A percentile compares a stretch with the other conserved stretches of the same genome.
These are phyloP conservation scores for Leishmania guyanensis DNA, from an alignment of 208 protist species.

Conservation along the genomic window DNA sequence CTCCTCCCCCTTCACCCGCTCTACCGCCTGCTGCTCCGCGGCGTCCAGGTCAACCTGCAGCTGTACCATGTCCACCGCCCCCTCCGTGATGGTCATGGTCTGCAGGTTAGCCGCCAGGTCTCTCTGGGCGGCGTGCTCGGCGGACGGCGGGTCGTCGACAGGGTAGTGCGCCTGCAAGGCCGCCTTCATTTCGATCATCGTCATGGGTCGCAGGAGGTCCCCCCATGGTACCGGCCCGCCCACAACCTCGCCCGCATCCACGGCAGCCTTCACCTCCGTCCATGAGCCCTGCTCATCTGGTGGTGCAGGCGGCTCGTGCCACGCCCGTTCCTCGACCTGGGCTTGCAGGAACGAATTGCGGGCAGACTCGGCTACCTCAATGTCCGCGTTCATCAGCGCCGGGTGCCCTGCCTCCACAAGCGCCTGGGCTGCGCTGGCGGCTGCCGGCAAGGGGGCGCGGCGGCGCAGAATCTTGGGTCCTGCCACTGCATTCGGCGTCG, in stretches of 20 bases:
- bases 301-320: conserved; percentile 85
- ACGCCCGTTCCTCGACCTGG: conserved; percentile 88
- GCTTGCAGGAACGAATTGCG: conserved; percentile 75
- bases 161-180: conserved; percentile 43
- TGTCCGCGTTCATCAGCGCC: conserved; percentile 56
- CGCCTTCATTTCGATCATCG: conserved; percentile 72
- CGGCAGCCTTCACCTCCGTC: conserved; percentile 79
- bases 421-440: conserved; percentile 57
- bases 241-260: conserved; percentile 72
- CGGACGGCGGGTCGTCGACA: conserved; percentile 73
- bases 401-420: conserved; percentile 84
- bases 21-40: conserved; percentile 30
- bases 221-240: conserved; percentile 48
- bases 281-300: conserved; percentile 87
- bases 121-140: conserved; percentile 60
- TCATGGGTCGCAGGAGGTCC: conserved; percentile 76
- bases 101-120: conserved; percentile 62
- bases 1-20: conserved; percentile 24
- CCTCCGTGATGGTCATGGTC: conserved; percentile 70
- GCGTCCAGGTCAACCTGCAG: conserved; percentile 42
- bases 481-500: not conserved
- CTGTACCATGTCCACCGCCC: conserved; percentile 59
- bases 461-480: conserved; percentile 77
- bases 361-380: conserved; percentile 68
- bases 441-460: conserved; percentile 63